Evolutionary conservation across 495 filamentous ascomycete genomes (phyloP).

Genomic region (Apiosordaria backusii): DNA sequence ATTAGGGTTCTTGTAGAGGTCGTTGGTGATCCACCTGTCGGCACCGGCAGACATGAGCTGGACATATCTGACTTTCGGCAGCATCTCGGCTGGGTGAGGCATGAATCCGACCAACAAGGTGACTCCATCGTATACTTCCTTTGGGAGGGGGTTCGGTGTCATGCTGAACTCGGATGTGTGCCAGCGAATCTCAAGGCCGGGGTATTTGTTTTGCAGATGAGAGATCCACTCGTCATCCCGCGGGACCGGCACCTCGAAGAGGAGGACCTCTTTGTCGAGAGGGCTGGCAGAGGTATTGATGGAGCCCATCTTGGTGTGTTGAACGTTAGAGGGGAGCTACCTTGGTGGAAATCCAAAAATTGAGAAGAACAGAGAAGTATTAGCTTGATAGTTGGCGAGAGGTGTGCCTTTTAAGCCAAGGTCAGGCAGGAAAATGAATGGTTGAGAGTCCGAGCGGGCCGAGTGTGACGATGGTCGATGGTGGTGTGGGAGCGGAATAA

Average conservation of each 20-base stretch:
- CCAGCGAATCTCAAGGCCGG: conserved; percentile 35
- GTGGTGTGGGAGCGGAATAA: not conserved
- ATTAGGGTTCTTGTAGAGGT: conserved; percentile 28
- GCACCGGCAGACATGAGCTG: conserved; percentile 34
- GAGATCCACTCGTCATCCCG: conserved; percentile 27
- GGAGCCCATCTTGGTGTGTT: conserved; percentile 10
- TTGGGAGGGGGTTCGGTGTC: not conserved
- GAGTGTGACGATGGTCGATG: not conserved
- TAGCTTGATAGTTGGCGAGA: not conserved
- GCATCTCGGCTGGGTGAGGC: conserved; percentile 23
- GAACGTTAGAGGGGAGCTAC: not conserved
- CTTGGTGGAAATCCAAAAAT: not conserved
- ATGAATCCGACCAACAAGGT: conserved; percentile 24
- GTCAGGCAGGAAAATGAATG: not conserved
- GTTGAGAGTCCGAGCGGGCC: not conserved
- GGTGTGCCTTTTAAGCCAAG: not conserved
- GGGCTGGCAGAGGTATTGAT: not conserved
- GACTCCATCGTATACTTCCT: conserved; percentile 28
- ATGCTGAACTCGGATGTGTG: not conserved
- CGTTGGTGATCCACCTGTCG: conserved; percentile 31
- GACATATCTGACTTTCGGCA: conserved; percentile 32
- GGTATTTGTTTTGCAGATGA: conserved; percentile 22
- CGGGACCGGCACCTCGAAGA: conserved; percentile 17
- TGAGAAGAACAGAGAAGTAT: not conserved
- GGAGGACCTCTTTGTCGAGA: conserved; percentile 23